Evolutionary conservation across 2,329 filamentous ascomycete species (phyloP).

Genomic region (Myriosclerotinia duriaeana): DNA sequence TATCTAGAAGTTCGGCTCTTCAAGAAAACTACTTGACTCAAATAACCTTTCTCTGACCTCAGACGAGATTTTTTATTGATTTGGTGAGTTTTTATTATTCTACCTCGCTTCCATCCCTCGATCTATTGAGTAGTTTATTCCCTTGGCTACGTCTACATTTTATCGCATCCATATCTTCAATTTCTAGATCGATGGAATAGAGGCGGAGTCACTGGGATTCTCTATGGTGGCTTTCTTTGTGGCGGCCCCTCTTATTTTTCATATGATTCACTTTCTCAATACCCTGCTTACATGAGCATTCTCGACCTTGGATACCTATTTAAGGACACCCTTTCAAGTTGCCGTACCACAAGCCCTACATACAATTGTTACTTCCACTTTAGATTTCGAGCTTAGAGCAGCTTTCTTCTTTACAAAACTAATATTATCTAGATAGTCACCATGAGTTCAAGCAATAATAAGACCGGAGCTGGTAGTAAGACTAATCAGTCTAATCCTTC

Average conservation of each 20-base stretch:
- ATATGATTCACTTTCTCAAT: conserved; percentile 10
- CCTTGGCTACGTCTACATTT: background rate
- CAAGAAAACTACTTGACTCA: background rate
- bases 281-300: conserved; percentile 5
- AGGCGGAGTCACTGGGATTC: background rate
- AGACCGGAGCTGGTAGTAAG: conserved; percentile 43
- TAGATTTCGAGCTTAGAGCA: background rate
- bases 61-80: background rate
- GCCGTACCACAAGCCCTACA: background rate
- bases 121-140: background rate
- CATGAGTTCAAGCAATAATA: conserved; percentile 34
- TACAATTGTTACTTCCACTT: background rate
- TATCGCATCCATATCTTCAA: background rate
- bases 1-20: background rate
- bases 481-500: conserved; percentile 46
- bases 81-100: background rate
- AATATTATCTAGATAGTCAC: conserved; percentile 10
- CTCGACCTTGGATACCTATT: background rate
- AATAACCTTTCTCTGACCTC: background rate
- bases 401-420: background rate
- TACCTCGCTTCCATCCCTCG: background rate
- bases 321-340: background rate
- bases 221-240: background rate
- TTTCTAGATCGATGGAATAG: background rate
- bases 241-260: background rate